phyloP scores from a whole-genome alignment of 345 rosid species.

The Pistacia vera region DNA sequence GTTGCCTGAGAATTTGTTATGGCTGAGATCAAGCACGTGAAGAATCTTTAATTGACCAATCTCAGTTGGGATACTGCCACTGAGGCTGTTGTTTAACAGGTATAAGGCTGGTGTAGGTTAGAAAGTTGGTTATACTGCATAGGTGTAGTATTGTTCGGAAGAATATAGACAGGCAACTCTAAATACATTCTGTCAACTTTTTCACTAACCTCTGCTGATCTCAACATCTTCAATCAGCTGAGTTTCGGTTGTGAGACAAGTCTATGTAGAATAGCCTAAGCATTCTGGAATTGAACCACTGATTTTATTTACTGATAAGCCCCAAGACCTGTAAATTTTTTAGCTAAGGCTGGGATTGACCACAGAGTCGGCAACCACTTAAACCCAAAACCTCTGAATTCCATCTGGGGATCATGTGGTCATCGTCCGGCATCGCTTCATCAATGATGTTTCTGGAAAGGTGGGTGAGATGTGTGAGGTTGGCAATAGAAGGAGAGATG shows the following conservation, averaged over 20 bases:
- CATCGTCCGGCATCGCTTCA: constrained; percentile 28
- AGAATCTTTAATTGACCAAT: constrained; percentile 15
- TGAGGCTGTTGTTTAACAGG: constrained; percentile 10
- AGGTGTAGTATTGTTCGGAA: not conserved
- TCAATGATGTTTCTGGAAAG: constrained; percentile 25
- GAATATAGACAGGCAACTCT: constrained; percentile 6
- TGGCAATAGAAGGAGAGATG: constrained; percentile 60
- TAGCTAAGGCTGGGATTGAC: constrained; percentile 32
- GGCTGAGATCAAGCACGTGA: not conserved
- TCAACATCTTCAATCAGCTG: not conserved
- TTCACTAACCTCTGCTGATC: not conserved
- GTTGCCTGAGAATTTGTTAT: constrained; percentile 3
- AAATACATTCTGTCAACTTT: not conserved
- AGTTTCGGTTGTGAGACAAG: constrained; percentile 12
- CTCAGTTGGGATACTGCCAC: constrained; percentile 5
- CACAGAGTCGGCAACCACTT: constrained; percentile 28
- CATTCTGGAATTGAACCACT: constrained; percentile 26
- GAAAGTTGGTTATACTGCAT: constrained; percentile 7
- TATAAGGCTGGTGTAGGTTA: constrained; percentile 3
- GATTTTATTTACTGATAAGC: constrained; percentile 28
- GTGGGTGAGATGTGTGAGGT: constrained; percentile 22
- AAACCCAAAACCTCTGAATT: constrained; percentile 15
- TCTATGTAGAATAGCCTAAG: constrained; percentile 16
- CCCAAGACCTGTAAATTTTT: constrained; percentile 24
- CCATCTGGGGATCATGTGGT: constrained; percentile 14